Percentiles rank a stretch among this genome's conserved stretches.
These are phyloP conservation scores for Thalassiosira hispida DNA, from an alignment of 352 stramenopile species.

Conservation along the genomic window DNA sequence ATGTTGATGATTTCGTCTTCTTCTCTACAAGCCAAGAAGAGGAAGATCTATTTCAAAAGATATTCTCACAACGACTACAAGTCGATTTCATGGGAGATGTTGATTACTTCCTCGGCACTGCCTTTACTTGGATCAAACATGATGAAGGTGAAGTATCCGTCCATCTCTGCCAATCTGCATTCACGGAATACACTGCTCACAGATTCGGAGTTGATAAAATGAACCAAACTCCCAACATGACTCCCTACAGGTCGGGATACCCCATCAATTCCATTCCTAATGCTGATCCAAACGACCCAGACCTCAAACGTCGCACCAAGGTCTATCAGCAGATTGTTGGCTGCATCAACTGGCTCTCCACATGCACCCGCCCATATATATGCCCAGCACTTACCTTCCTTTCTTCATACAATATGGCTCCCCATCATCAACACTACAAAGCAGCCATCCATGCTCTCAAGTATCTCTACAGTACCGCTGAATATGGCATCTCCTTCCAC, in stretches of 20 bases:
- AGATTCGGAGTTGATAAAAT: conserved; percentile 3
- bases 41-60: conserved; percentile 12
- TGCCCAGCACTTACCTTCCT: conserved; percentile 3
- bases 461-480: neutral
- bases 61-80: neutral
- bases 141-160: conserved; percentile 11
- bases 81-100: neutral
- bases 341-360: conserved; percentile 6
- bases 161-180: conserved; percentile 28
- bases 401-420: neutral
- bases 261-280: conserved; percentile 29
- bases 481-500: conserved; percentile 19
- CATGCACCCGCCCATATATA: neutral
- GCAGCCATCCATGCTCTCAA: conserved; percentile 9
- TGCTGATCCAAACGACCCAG: neutral
- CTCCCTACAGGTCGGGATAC: conserved; percentile 21
- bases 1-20: conserved; percentile 23
- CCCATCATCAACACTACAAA: conserved; percentile 8
- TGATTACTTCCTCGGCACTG: conserved; percentile 16
- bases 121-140: conserved; percentile 16
- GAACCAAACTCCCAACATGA: conserved; percentile 16
- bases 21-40: neutral
- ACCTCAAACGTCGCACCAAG: neutral
- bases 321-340: conserved; percentile 9
- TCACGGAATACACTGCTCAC: conserved; percentile 15